Evolutionary conservation across 768 basidiomycete species (phyloP), one percentile per base, ranked within the genome.

Genomic region (Mycena amicta): DNA sequence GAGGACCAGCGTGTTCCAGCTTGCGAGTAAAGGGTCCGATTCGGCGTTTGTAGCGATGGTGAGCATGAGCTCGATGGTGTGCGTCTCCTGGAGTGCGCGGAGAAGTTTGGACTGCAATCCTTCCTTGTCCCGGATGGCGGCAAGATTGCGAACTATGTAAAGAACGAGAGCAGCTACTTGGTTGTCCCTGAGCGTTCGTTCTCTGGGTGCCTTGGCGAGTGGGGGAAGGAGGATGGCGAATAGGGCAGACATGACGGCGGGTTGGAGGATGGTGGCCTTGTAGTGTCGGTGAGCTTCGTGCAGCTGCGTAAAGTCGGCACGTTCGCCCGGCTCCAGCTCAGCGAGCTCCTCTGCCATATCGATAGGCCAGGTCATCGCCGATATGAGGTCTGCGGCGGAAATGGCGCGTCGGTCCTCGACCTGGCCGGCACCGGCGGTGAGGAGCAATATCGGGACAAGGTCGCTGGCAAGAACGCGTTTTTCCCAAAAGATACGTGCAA

Each of bases 361-460:
- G 53, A 99, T 96, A 0, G 97, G 97, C 97, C 97, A 99, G 1
- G 96, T 98, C 92, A 99, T 92, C 0, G 95, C 95, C 0, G 93
- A 92, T 70, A 98, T 88, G 23, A 99, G 78, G 70, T 98, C 97
- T 6, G 87, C 88, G 62, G 88, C 90, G 0, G 88, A 84, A 26
- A 96, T 82, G 0, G 92, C 93, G 49, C 91, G 80, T 65, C 88
- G 90, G 72, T 94, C 91, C 62, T 93, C 91, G 29, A 90, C 86
- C 22, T 79, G 72, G 0, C 91, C 91, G 52, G 85, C 83, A 12
- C 91, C 90, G 1, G 91, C 90, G 0, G 92, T 94, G 58, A 82
- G 82, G 50, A 92, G 79, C 13, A 98, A 78, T 54, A 98, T 90
- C 18, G 93, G 90, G 20, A 98, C 74, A 51, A 98, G 78, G 73